phyloP scores from a whole-genome alignment of 1,284 basidiomycete species.

The Moesziomyces globuligerus region DNA sequence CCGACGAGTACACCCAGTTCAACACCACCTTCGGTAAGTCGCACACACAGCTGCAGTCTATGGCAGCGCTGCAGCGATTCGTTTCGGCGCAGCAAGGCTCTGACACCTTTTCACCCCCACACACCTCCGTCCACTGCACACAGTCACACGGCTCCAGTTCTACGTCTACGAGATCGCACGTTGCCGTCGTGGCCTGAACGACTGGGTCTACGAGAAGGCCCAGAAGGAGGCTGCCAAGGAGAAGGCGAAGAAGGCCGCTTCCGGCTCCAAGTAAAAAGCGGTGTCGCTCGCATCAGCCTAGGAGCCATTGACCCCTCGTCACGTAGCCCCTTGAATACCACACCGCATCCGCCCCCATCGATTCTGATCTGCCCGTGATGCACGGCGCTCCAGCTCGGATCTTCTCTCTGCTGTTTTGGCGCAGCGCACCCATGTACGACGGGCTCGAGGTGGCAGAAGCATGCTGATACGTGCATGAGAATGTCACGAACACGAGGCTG shows the following conservation, averaged over 20 bases:
- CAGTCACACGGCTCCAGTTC: constrained; percentile 75
- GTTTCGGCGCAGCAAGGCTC: too few species aligned
- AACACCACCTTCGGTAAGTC: constrained; percentile 91
- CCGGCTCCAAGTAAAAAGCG: constrained; percentile 25
- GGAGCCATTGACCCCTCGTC: background rate
- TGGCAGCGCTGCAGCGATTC: too few species aligned
- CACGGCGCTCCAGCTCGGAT: too few species aligned
- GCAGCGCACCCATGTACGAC: too few species aligned
- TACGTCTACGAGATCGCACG: constrained; percentile 94
- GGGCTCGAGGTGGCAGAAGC: background rate
- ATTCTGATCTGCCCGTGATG: too few species aligned
- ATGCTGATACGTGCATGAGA: background rate
- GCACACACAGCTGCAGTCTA: too few species aligned
- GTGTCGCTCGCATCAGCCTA: background rate
- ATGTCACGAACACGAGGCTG: background rate
- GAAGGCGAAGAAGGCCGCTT: constrained; percentile 48
- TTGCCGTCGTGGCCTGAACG: constrained; percentile 91
- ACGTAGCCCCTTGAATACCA: constrained; percentile 9
- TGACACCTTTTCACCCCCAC: too few species aligned
- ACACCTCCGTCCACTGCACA: background rate
- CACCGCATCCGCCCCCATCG: background rate
- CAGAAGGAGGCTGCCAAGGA: constrained; percentile 57
- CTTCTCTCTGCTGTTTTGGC: too few species aligned
- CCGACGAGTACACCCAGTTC: constrained; percentile 85
- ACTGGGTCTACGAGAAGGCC: constrained; percentile 72